These are phyloP conservation scores for Blastocystis sp. DNA, from an alignment of 352 stramenopile genomes.

Conservation along the genomic window DNA sequence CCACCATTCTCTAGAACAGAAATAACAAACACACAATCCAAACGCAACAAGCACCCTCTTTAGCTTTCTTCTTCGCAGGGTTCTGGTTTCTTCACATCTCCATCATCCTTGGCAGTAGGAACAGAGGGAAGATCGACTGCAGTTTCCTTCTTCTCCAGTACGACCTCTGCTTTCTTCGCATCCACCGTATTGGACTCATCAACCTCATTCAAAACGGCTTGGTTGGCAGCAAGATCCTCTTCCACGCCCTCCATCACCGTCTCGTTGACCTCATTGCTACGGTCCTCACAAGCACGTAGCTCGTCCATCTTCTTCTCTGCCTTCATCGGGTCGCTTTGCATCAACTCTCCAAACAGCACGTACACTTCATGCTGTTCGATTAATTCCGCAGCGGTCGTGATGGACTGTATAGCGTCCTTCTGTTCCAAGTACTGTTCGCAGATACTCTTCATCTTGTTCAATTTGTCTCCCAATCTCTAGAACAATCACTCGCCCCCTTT, in stretches of 20 bases:
- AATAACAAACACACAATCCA: background rate
- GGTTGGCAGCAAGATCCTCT: background rate
- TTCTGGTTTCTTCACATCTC: background rate
- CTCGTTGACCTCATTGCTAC: background rate
- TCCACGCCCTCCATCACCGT: background rate
- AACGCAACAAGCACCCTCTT: slow-evolving; percentile 16
- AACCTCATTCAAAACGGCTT: background rate
- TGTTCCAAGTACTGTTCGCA: slow-evolving; percentile 34
- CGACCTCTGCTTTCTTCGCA: background rate
- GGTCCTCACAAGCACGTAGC: background rate
- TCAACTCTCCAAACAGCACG: background rate
- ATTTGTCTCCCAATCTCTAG: slow-evolving; percentile 13
- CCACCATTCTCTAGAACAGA: background rate
- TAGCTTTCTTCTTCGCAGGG: background rate
- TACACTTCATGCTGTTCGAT: background rate
- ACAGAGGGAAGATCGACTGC: background rate
- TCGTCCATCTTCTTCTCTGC: slow-evolving; percentile 15
- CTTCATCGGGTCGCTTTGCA: background rate
- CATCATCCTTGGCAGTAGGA: background rate
- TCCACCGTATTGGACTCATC: background rate
- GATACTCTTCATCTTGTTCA: slow-evolving; percentile 24
- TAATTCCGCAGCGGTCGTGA: background rate
- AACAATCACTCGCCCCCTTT: background rate
- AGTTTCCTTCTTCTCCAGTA: background rate
- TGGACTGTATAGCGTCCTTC: background rate